Evolutionary conservation across 108 stramenopile species (phyloP), one percentile per base, ranked within the genome.

Genomic region (Seminavis robusta): DNA sequence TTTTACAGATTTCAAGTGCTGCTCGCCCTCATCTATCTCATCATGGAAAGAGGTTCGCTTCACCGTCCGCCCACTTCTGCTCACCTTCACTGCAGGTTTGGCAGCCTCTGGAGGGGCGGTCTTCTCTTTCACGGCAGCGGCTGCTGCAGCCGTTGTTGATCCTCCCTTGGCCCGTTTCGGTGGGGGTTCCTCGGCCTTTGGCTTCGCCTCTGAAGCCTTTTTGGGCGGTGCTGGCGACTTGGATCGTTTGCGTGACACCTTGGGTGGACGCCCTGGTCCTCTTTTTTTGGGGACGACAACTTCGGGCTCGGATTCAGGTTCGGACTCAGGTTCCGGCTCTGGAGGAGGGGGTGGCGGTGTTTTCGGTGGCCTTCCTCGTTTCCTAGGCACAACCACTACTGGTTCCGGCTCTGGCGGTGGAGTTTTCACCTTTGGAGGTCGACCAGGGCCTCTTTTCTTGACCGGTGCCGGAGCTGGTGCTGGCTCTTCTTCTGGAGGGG

Each of bases 21-120:
- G 81, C 23, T 71, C 79, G 10, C 82, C 77, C 41, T 70, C 69
- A 23, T 69, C 74, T 27, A 80, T 45, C 57, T 92, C 90, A 48
- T 92, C 90, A 59, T 88, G 84, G 45, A 88, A 87, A 11, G 70
- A 60, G 17, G 61, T 79, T 41, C 84, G 60, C 39, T 86, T 83
- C 15, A 92, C 81, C 15, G 76, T 67, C 53, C 90, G 51, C 34
- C 86, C 90, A 56, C 90, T 92, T 45, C 90, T 73, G 51, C 90
- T 88, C 9, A 55, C 33, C 13, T 52, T 69, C 33, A 76, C 24
- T 8, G 60, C 10, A 41, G 9, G 16, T 25, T 3, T 11, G 30
- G 11, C 6, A 6, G 4, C 5, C n/a, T 43, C 20, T 10, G 10
- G 6, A 6, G 6, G 42, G 21, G 6, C n/a, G 6, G 42, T 21